Evolutionary conservation across 306 rosid species (phyloP).

Genomic region (Canavalia ensiformis): DNA sequence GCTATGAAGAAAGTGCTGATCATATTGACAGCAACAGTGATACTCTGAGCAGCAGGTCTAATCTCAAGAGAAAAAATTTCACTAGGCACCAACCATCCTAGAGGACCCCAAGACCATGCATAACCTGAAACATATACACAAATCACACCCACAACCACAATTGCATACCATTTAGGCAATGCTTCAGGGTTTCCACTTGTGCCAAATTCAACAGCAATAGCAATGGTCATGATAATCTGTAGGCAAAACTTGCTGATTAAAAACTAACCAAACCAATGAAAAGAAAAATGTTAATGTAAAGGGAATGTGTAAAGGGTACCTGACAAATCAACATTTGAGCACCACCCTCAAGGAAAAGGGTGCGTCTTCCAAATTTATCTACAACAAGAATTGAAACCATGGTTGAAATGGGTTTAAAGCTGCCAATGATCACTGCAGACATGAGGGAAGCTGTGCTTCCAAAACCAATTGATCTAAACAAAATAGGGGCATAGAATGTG

Average conservation of each 20-base stretch:
- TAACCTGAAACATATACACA: constrained; percentile 70
- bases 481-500: constrained; percentile 82
- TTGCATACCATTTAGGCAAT: constrained; percentile 62
- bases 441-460: constrained; percentile 70
- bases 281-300: background rate
- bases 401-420: constrained; percentile 62
- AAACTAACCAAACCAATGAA: constrained; percentile 15
- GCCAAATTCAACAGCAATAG: constrained; percentile 72
- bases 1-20: constrained; percentile 72
- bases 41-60: constrained; percentile 71
- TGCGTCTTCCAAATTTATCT: constrained; percentile 75
- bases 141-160: constrained; percentile 55
- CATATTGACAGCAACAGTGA: constrained; percentile 72
- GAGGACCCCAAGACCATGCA: constrained; percentile 94
- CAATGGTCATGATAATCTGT: constrained; percentile 65
- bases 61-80: constrained; percentile 79
- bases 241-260: constrained; percentile 2
- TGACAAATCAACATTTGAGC: constrained; percentile 73
- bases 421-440: constrained; percentile 73
- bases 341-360: constrained; percentile 83
- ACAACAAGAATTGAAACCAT: constrained; percentile 57
- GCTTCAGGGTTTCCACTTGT: constrained; percentile 64
- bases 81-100: constrained; percentile 87
- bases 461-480: constrained; percentile 83
- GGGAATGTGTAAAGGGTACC: constrained; percentile 46